A percentile compares a stretch with the other conserved stretches of the same genome.
phyloP scores from a whole-genome alignment of 768 basidiomycete species.

The Lentinula detonsa region DNA sequence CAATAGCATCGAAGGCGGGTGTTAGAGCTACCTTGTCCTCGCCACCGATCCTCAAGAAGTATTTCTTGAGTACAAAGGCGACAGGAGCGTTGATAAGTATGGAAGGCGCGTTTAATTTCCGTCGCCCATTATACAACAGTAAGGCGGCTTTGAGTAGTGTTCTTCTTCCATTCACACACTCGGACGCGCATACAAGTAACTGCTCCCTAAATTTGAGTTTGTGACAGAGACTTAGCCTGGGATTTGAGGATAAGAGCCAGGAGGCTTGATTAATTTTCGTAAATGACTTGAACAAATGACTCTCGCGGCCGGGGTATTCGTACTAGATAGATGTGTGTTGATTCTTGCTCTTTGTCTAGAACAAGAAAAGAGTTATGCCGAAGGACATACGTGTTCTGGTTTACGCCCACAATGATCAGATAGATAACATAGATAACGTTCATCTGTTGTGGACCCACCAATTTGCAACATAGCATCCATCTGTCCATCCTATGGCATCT shows the following conservation, averaged over 20 bases:
- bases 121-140: not conserved
- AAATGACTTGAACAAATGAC: not conserved
- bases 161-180: no score
- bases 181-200: no score
- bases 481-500: not conserved
- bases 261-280: not conserved
- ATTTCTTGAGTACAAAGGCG: not conserved
- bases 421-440: not conserved
- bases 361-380: not conserved
- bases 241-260: not conserved
- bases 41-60: not conserved
- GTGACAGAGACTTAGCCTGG: no score
- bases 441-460: not conserved
- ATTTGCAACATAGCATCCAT: not conserved
- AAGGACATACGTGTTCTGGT: not conserved
- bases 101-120: not conserved
- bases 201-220: no score
- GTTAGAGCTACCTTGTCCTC: not conserved
- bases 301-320: not conserved
- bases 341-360: not conserved
- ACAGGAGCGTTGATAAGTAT: not conserved
- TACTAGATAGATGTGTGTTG: not conserved
- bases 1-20: not conserved
- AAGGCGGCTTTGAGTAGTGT: not conserved
- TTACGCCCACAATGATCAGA: not conserved